A percentile compares a stretch with the other conserved stretches of the same genome.
Evolutionary conservation across 1,284 basidiomycete genomes (phyloP).

Genomic region (Papiliotrema nemorosa): DNA sequence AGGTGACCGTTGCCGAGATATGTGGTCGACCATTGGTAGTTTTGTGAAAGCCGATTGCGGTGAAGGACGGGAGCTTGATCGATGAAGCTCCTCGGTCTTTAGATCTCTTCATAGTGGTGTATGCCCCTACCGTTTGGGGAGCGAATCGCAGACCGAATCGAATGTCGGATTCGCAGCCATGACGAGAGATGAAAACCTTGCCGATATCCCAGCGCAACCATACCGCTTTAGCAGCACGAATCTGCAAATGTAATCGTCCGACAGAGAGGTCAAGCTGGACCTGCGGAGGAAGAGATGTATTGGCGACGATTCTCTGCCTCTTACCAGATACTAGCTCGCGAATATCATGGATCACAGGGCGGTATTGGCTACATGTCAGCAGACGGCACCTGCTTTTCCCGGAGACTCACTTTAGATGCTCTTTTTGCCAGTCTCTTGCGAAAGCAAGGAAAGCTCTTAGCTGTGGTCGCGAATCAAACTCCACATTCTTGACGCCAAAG

Average conservation of each 20-base stretch:
- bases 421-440: conserved; percentile 32
- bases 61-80: conserved; percentile 20
- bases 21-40: conserved; percentile 1
- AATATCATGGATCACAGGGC: conserved; percentile 17
- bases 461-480: conserved; percentile 37
- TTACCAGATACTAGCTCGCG: neutral
- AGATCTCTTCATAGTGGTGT: conserved; percentile 24
- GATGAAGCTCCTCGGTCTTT: conserved; percentile 28
- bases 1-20: conserved; percentile 27
- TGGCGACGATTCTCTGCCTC: neutral
- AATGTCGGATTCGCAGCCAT: conserved; percentile 14
- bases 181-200: conserved; percentile 23
- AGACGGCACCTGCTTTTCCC: no score
- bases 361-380: conserved; percentile 21
- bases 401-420: conserved; percentile 31
- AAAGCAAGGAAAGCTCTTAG: conserved; percentile 37
- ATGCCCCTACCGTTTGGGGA: conserved; percentile 38
- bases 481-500: conserved; percentile 19
- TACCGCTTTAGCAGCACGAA: conserved; percentile 35
- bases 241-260: conserved; percentile 19
- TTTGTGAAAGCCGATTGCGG: conserved; percentile 15
- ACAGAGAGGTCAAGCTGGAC: conserved; percentile 27
- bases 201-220: conserved; percentile 45
- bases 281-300: neutral
- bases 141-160: conserved; percentile 31